These are phyloP conservation scores for Isabelozyma rhagii DNA, from an alignment of 805 yeast genomes.

Conservation along the genomic window DNA sequence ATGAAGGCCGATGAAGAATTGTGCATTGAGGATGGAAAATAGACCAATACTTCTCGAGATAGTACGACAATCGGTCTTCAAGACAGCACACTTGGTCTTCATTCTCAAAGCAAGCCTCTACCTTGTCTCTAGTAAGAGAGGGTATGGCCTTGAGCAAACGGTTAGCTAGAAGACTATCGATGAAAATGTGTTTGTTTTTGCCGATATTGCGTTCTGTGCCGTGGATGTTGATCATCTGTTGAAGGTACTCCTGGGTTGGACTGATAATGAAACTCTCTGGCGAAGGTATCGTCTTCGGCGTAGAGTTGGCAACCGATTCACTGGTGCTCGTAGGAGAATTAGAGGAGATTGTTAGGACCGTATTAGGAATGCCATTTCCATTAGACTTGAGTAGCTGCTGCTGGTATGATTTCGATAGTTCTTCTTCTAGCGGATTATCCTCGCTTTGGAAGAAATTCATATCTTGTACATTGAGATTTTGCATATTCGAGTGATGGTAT, in stretches of 20 bases:
- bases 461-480: conserved; percentile 20
- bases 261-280: conserved; percentile 3
- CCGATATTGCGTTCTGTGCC: conserved; percentile 18
- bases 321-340: conserved; percentile 34
- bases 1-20: conserved; percentile 58
- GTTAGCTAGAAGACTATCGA: conserved; percentile 36
- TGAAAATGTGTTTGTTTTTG: conserved; percentile 32
- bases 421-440: conserved; percentile 39
- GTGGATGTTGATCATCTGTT: conserved; percentile 13
- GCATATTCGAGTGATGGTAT: not conserved
- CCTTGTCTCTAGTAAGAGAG: conserved; percentile 15
- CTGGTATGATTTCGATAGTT: conserved; percentile 16
- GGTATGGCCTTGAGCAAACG: conserved; percentile 29
- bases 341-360: conserved; percentile 22
- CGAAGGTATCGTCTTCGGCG: conserved; percentile 6
- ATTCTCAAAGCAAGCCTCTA: conserved; percentile 25
- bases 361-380: conserved; percentile 5
- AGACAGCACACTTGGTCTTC: conserved; percentile 17
- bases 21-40: conserved; percentile 60
- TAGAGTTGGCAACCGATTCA: conserved; percentile 15
- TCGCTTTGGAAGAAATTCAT: conserved; percentile 34
- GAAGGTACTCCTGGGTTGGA: not conserved
- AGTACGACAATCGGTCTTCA: conserved; percentile 35
- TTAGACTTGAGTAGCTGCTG: not conserved
- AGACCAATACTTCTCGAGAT: conserved; percentile 49